phyloP scores from a whole-genome alignment of 2,329 filamentous ascomycete genomes.

The Aspergillus japonicus region DNA sequence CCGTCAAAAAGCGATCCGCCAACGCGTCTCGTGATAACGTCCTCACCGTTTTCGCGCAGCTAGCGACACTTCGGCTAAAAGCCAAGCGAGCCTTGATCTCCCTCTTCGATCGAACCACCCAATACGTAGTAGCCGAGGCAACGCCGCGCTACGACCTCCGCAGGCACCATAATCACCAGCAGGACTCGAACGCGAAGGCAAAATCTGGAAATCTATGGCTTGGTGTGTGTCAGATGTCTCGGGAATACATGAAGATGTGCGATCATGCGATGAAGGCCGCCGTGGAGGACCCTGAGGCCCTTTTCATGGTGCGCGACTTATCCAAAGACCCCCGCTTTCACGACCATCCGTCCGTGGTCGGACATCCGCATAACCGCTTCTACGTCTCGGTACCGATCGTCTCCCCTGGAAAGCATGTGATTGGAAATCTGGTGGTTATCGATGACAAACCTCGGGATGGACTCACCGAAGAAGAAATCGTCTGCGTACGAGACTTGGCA shows the following conservation, averaged over 20 bases:
- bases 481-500: slow-evolving; percentile 18
- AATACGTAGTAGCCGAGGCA: slow-evolving; percentile 32
- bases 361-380: slow-evolving; percentile 17
- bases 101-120: slow-evolving; percentile 26
- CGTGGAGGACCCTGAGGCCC: background rate
- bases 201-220: slow-evolving; percentile 18
- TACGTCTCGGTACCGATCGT: slow-evolving; percentile 20
- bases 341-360: slow-evolving; percentile 13
- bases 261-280: slow-evolving; percentile 17
- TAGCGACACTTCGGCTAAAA: slow-evolving; percentile 26
- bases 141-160: slow-evolving; percentile 21
- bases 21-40: slow-evolving; percentile 19
- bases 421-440: slow-evolving; percentile 19
- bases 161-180: slow-evolving; percentile 1
- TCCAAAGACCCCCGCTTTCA: slow-evolving; percentile 13
- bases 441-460: slow-evolving; percentile 17
- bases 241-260: slow-evolving; percentile 19
- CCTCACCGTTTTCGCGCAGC: slow-evolving; percentile 29
- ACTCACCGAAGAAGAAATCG: slow-evolving; percentile 8
- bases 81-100: slow-evolving; percentile 27
- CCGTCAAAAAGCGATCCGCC: background rate
- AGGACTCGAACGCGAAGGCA: background rate
- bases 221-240: slow-evolving; percentile 19
- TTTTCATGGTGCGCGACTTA: slow-evolving; percentile 15
- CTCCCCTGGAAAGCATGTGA: slow-evolving; percentile 19